Evolutionary conservation across 768 basidiomycete species (phyloP).

Genomic region (Pleurotus eryngii): DNA sequence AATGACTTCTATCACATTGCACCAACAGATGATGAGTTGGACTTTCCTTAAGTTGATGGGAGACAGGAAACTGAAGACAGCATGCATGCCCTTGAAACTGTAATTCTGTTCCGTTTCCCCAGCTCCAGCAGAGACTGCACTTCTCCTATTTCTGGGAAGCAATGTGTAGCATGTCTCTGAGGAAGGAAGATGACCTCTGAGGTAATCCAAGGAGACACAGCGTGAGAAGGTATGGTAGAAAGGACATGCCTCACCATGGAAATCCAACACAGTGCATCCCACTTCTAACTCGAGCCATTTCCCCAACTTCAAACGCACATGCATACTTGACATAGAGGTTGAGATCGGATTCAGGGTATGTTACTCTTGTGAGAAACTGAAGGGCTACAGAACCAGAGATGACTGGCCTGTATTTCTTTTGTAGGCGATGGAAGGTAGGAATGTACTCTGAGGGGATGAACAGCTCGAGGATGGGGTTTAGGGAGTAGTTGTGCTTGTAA

Average conservation of each 20-base stretch:
- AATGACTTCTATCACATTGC: conserved; percentile 24
- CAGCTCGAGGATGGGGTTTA: conserved; percentile 29
- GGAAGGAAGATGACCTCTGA: no score
- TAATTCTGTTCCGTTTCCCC: no score
- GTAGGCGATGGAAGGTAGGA: conserved; percentile 37
- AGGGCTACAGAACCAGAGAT: conserved; percentile 54
- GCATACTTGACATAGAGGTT: conserved; percentile 44
- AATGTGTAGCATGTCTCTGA: neutral
- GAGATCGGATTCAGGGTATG: conserved; percentile 45
- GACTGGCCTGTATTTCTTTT: conserved; percentile 37
- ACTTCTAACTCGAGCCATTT: conserved; percentile 34
- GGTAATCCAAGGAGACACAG: no score
- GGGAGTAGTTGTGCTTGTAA: conserved; percentile 25
- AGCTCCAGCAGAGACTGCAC: neutral
- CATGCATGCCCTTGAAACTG: neutral
- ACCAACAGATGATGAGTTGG: conserved; percentile 32
- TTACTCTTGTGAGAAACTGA: conserved; percentile 45
- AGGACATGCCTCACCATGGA: no score
- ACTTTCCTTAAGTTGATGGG: conserved; percentile 16
- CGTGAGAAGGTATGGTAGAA: no score
- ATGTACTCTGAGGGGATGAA: conserved; percentile 28
- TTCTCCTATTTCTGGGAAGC: conserved; percentile 8
- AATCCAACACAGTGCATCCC: conserved; percentile 7
- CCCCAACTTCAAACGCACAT: conserved; percentile 26
- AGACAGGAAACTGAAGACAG: neutral